Conservation (phyloP, 1,139 yeast genomes). For the Eremothecium coryli region DNA sequence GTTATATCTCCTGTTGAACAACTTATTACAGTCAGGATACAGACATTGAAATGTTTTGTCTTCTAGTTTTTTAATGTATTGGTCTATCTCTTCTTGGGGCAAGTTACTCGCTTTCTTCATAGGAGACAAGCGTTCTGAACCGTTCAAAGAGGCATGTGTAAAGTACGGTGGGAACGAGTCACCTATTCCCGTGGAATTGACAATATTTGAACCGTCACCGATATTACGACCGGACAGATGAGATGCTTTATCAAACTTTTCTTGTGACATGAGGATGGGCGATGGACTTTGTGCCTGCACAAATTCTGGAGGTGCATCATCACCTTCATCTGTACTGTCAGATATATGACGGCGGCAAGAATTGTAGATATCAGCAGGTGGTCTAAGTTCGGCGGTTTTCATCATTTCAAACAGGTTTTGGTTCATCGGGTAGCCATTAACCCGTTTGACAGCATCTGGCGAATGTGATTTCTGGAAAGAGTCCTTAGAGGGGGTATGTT, state of each 20-base stretch:
- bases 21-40: conserved; percentile 72
- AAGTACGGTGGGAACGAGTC: background rate
- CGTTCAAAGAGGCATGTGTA: conserved; percentile 9
- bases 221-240: background rate
- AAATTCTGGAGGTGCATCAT: conserved; percentile 19
- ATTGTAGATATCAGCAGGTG: conserved; percentile 4
- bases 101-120: conserved; percentile 34
- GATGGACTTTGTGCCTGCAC: conserved; percentile 30
- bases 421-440: background rate
- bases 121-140: conserved; percentile 3
- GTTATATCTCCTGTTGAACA: conserved; percentile 81
- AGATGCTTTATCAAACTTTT: conserved; percentile 18
- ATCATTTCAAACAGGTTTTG: conserved; percentile 6
- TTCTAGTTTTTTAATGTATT: conserved; percentile 53
- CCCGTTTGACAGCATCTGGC: background rate
- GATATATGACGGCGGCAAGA: background rate
- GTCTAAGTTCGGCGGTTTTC: conserved; percentile 7
- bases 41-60: conserved; percentile 62
- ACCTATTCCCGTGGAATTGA: too few relatives aligned
- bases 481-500: conserved; percentile 25
- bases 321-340: conserved; percentile 9
- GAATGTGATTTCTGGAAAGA: background rate
- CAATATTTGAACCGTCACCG: background rate
- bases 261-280: conserved; percentile 31
- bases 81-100: conserved; percentile 86